phyloP scores from a whole-genome alignment of 2,329 filamentous ascomycete species.

The Lecanoromycetidae sp. region DNA sequence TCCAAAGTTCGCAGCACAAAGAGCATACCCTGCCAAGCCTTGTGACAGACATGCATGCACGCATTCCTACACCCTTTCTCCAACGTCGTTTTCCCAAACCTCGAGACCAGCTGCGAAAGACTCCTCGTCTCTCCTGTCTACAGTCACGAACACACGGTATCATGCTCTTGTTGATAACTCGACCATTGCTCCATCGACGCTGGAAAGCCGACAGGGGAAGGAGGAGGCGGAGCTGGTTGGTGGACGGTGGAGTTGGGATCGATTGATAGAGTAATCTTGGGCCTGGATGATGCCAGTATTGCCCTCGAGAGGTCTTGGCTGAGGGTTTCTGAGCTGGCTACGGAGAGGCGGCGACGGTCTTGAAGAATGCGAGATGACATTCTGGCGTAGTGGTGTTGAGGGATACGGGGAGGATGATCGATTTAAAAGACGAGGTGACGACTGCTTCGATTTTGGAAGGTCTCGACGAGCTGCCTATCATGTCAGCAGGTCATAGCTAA shows the following conservation, averaged over 20 bases:
- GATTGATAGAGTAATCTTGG: slow-evolving; percentile 5
- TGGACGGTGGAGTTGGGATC: slow-evolving; percentile 1
- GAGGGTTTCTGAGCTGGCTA: slow-evolving; percentile 9
- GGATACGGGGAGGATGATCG: neutral
- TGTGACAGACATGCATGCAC: too few species aligned
- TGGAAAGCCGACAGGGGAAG: slow-evolving; percentile 10
- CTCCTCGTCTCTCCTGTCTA: neutral
- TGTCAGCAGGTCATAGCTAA: too few species aligned
- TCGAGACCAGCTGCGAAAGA: neutral
- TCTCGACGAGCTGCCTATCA: too few species aligned
- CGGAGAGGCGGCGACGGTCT: slow-evolving; percentile 11
- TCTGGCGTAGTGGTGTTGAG: neutral
- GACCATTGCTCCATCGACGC: slow-evolving; percentile 9
- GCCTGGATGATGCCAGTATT: slow-evolving; percentile 6
- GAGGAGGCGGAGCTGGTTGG: slow-evolving; percentile 11
- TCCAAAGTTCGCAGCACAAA: too few species aligned
- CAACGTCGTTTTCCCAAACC: neutral
- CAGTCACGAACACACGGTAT: neutral
- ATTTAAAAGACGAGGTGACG: too few species aligned
- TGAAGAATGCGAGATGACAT: slow-evolving; percentile 8
- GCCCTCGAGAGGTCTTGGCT: slow-evolving; percentile 10
- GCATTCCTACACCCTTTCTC: too few species aligned
- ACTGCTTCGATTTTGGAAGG: too few species aligned
- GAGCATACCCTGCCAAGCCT: too few species aligned
- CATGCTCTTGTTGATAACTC: neutral